phyloP scores from a whole-genome alignment of 345 rosid species.

The Pistacia vera region DNA sequence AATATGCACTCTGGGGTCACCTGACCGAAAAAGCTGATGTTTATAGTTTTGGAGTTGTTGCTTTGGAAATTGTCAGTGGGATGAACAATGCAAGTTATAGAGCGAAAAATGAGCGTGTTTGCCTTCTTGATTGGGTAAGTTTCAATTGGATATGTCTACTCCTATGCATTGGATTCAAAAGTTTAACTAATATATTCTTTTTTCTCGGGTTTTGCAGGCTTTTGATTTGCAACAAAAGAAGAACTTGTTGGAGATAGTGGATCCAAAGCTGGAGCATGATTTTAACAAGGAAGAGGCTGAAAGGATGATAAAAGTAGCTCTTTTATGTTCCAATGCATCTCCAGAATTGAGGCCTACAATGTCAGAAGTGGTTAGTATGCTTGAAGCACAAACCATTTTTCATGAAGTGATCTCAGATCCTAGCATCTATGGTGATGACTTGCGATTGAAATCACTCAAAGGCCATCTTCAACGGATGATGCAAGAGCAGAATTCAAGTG shows the following conservation, averaged over 20 bases:
- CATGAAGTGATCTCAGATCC: conserved; percentile 33
- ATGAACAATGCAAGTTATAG: conserved; percentile 26
- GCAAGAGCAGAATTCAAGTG: background rate
- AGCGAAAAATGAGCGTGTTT: background rate
- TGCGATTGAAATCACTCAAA: conserved; percentile 28
- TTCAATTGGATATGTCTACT: background rate
- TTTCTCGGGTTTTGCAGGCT: conserved; percentile 20
- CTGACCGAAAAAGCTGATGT: too few relatives aligned
- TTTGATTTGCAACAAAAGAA: conserved; percentile 26
- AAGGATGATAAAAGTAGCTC: conserved; percentile 18
- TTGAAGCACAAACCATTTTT: conserved; percentile 29
- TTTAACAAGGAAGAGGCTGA: conserved; percentile 22
- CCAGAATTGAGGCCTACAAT: conserved; percentile 35
- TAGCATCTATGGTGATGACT: conserved; percentile 27
- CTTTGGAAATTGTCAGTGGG: conserved; percentile 37
- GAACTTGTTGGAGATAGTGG: conserved; percentile 20
- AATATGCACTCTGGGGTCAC: too few relatives aligned
- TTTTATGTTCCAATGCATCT: conserved; percentile 31
- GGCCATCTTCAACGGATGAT: background rate
- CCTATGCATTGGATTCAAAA: too few relatives aligned
- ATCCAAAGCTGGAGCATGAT: conserved; percentile 20
- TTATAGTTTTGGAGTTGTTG: conserved; percentile 8
- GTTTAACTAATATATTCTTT: background rate
- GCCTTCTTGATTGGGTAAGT: conserved; percentile 42
- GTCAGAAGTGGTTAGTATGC: conserved; percentile 35